Evolutionary conservation across 75 land plant species (phyloP).

Genomic region (Selaginella tamariscina): DNA sequence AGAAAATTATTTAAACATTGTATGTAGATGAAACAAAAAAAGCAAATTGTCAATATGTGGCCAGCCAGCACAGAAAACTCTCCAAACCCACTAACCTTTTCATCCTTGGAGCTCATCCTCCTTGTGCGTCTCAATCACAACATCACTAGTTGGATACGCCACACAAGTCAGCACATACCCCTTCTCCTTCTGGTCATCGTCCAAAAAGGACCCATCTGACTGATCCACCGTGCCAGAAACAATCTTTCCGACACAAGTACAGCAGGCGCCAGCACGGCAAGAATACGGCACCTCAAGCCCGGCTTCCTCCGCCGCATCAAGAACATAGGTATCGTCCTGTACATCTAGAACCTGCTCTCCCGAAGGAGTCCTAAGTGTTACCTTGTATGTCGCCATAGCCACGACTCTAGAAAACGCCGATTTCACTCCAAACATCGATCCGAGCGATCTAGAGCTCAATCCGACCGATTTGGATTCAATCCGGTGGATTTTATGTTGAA

Average conservation of each 20-base stretch:
- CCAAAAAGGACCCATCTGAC: conserved; percentile 55
- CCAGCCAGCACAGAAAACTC: too few relatives aligned
- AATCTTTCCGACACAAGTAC: conserved; percentile 73
- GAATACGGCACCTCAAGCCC: conserved; percentile 81
- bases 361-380: conserved; percentile 50
- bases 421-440: conserved; percentile 17
- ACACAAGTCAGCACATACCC: conserved; percentile 78
- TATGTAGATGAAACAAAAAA: too few relatives aligned
- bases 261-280: conserved; percentile 90
- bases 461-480: too few relatives aligned
- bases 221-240: conserved; percentile 43
- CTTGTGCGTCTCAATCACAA: conserved; percentile 55
- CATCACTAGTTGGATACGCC: conserved; percentile 41
- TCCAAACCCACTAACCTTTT: too few relatives aligned
- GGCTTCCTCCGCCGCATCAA: conserved; percentile 56
- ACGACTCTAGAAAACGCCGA: conserved; percentile 25
- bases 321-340: conserved; percentile 45
- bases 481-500: too few relatives aligned
- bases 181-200: conserved; percentile 53
- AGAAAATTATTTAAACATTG: too few relatives aligned
- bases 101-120: conserved; percentile 37
- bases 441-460: not conserved
- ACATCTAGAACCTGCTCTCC: conserved; percentile 36
- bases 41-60: too few relatives aligned
- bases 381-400: conserved; percentile 60